phyloP scores from a whole-genome alignment of 352 stramenopile species.

The Phytophthora ohioensis region DNA sequence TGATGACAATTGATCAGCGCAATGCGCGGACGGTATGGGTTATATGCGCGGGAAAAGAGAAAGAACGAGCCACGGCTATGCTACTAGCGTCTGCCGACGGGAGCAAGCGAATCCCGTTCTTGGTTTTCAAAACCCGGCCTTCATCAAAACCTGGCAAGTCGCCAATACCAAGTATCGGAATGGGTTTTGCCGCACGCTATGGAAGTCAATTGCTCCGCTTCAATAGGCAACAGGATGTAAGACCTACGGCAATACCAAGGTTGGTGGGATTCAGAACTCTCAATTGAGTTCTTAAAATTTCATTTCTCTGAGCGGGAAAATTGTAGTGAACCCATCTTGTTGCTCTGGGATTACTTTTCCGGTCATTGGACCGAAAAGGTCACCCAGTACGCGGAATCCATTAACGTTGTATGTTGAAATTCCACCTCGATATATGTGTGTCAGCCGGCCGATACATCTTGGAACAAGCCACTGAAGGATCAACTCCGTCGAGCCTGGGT shows the following conservation, averaged over 20 bases:
- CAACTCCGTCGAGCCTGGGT: not conserved
- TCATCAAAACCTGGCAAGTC: not conserved
- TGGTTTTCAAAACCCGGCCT: conserved; percentile 12
- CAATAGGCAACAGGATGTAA: not conserved
- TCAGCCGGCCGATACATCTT: not conserved
- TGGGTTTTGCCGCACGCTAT: not conserved
- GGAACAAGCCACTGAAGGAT: not conserved
- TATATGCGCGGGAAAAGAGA: conserved; percentile 17
- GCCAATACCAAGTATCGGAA: not conserved
- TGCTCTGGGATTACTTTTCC: not conserved
- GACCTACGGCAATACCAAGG: not conserved
- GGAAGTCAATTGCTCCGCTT: not conserved
- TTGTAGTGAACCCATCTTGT: not conserved
- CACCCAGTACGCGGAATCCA: not conserved
- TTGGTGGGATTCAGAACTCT: not conserved
- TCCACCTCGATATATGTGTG: not conserved
- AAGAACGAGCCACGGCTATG: conserved; percentile 21
- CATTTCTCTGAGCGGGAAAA: not conserved
- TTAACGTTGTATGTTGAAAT: not conserved
- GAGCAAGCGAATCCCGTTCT: conserved; percentile 11
- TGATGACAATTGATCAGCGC: conserved; percentile 1
- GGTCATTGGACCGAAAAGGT: too few relatives aligned
- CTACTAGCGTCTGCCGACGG: conserved; percentile 4
- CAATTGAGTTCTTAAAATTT: not conserved
- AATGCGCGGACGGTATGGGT: conserved; percentile 16